Evolutionary conservation across 1,284 basidiomycete genomes (phyloP).

Genomic region (Chalciporus sp.): DNA sequence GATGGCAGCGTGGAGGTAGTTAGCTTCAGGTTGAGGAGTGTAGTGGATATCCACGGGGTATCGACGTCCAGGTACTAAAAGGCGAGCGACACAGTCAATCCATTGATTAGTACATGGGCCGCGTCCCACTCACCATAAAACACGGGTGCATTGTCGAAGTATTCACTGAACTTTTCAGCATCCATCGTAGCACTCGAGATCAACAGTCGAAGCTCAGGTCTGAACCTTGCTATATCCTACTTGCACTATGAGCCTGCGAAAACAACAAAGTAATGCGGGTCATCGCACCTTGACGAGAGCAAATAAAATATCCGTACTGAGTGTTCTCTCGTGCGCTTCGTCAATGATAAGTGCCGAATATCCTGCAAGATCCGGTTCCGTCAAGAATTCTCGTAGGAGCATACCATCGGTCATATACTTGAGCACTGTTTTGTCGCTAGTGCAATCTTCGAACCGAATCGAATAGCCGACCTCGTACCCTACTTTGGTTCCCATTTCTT

Average conservation of each 20-base stretch:
- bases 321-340: slow-evolving; percentile 94
- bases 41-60: slow-evolving; percentile 99
- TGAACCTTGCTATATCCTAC: slow-evolving; percentile 95
- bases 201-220: slow-evolving; percentile 87
- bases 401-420: slow-evolving; percentile 99
- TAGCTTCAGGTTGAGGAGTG: slow-evolving; percentile 96
- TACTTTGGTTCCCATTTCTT: slow-evolving; percentile 96
- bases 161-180: slow-evolving; percentile 94
- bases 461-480: slow-evolving; percentile 98
- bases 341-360: slow-evolving; percentile 95
- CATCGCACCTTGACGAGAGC: slow-evolving; percentile 90
- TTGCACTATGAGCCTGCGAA: slow-evolving; percentile 8
- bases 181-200: slow-evolving; percentile 98
- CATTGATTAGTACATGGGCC: not conserved
- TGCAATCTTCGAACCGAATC: slow-evolving; percentile 99
- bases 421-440: slow-evolving; percentile 95
- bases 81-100: not conserved
- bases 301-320: slow-evolving; percentile 96
- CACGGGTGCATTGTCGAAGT: slow-evolving; percentile 93
- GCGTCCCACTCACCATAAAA: slow-evolving; percentile 72
- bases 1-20: slow-evolving; percentile 98
- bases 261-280: slow-evolving; percentile 14
- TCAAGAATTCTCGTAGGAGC: slow-evolving; percentile 95
- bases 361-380: slow-evolving; percentile 91
- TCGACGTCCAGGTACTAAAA: slow-evolving; percentile 88